phyloP scores from a whole-genome alignment of 2,329 filamentous ascomycete species.

The Penicillium sp. region DNA sequence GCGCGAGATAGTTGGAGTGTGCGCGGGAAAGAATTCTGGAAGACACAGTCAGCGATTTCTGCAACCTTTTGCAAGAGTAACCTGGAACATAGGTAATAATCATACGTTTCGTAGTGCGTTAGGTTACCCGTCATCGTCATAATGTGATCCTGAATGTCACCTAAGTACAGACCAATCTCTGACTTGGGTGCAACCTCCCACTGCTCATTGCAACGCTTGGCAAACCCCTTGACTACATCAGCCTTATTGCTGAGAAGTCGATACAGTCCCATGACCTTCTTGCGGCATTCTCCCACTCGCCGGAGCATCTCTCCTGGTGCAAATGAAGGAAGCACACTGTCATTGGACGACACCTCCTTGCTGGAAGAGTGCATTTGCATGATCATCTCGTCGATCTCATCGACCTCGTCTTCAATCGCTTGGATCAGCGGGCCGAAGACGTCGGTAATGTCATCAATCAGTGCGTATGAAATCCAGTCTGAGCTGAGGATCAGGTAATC shows the following conservation, averaged over 20 bases:
- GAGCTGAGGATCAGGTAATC: constrained; percentile 91
- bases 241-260: constrained; percentile 93
- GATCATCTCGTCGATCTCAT: constrained; percentile 93
- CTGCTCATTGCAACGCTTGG: constrained; percentile 95
- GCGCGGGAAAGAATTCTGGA: constrained; percentile 80
- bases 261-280: constrained; percentile 96
- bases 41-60: constrained; percentile 11
- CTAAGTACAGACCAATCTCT: constrained; percentile 95
- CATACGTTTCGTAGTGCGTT: constrained; percentile 92
- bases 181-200: constrained; percentile 94
- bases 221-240: constrained; percentile 98
- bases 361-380: constrained; percentile 70
- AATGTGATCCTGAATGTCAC: constrained; percentile 98
- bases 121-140: constrained; percentile 98
- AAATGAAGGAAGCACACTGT: constrained; percentile 40
- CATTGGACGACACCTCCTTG: constrained; percentile 37
- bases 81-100: constrained; percentile 17
- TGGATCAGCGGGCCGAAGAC: constrained; percentile 92
- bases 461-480: constrained; percentile 97
- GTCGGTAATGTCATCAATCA: constrained; percentile 98
- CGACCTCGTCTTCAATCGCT: constrained; percentile 90
- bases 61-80: constrained; percentile 7
- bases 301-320: constrained; percentile 80
- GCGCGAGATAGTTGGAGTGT: constrained; percentile 96
- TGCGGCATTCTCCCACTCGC: constrained; percentile 87